phyloP scores from a whole-genome alignment of 495 filamentous ascomycete genomes.

The Penicillium turbatum region DNA sequence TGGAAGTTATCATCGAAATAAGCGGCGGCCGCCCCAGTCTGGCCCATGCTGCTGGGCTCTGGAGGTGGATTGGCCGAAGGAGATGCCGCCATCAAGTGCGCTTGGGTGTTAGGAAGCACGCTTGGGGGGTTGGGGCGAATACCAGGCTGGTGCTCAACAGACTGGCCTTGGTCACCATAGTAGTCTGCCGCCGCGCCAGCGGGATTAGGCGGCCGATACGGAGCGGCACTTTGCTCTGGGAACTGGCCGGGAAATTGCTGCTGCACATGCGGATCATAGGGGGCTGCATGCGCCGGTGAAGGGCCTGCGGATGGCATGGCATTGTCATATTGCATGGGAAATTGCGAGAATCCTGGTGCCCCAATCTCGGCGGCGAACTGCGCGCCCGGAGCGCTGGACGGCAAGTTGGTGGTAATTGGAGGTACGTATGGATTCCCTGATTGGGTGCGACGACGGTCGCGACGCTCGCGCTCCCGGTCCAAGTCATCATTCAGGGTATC shows the following conservation, averaged over 20 bases:
- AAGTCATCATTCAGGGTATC: constrained; percentile 21
- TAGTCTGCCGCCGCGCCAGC: constrained; percentile 62
- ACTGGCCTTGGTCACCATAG: constrained; percentile 62
- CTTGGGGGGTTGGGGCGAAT: constrained; percentile 50
- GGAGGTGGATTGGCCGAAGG: constrained; percentile 44
- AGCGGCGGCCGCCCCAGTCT: constrained; percentile 48
- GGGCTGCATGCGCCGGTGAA: constrained; percentile 16
- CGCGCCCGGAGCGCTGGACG: constrained; percentile 23
- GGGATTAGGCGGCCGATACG: constrained; percentile 51
- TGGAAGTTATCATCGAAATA: constrained; percentile 36
- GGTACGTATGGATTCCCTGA: constrained; percentile 33
- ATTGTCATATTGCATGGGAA: constrained; percentile 39
- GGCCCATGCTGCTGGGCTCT: constrained; percentile 49
- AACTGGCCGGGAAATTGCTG: constrained; percentile 60
- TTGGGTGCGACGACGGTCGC: constrained; percentile 31
- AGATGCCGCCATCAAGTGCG: constrained; percentile 50
- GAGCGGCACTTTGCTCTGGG: constrained; percentile 38
- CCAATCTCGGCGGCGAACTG: constrained; percentile 34
- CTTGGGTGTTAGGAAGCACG: constrained; percentile 48
- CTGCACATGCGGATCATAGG: constrained; percentile 49
- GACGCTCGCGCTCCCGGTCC: constrained; percentile 30
- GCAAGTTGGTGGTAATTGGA: constrained; percentile 22
- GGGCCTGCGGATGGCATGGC: constrained; percentile 14
- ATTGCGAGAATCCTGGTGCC: constrained; percentile 43
- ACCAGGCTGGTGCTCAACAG: constrained; percentile 58